Base-by-base conservation (phyloP, 208 protist genomes). In the Leptomonas pyrrhocoris region DNA sequence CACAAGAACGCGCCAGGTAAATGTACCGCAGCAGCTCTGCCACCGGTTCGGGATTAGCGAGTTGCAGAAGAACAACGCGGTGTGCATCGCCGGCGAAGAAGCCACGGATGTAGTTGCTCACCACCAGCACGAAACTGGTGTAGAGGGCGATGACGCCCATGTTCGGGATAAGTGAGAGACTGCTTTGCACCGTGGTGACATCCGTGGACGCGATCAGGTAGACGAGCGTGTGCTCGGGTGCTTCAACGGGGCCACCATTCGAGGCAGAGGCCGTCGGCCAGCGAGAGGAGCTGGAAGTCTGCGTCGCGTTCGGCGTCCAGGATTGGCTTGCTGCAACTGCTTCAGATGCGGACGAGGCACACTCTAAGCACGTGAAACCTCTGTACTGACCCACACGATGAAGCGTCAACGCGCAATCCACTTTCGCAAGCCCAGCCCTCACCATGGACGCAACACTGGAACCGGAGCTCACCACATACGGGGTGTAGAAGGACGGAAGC, bases 81-180 rank as follows among this genome's bases (percentile, higher is more conserved):
- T 85, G 76, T 5, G 86, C 84, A 23, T 77, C 66, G 2, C 86
- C 89, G 16, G 85, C 67, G 23, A 92, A 74, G 53, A 68, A 57
- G 58, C 67, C 70, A 31, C 89, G 80, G 19, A 94, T 57, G 68
- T 88, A 69, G 34, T 57, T 73, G 49, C 85, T 88, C n/a, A 92
- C 46, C 12, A 85, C 81, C 16, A 94, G 61, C 31, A 94, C 79
- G 42, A 94, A 88, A 25, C 86, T 94, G 25, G 85, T 87, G 71
- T 94, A 94, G 50, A 94, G 79, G 3, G 89, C 86, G 54, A 94
- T 75, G 31, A 94, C 86, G 40, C 86, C 84, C 0, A 85, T 36
- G 66, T 81, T 87, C 2, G 85, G 81, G 21, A 90, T 74, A 58
- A 86, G 83, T 15, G 73, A 79, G 55, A 89, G 66, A 19, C 69